These are phyloP conservation scores for Claviceps capensis DNA, from an alignment of 2,329 filamentous ascomycete species.

Conservation along the genomic window DNA sequence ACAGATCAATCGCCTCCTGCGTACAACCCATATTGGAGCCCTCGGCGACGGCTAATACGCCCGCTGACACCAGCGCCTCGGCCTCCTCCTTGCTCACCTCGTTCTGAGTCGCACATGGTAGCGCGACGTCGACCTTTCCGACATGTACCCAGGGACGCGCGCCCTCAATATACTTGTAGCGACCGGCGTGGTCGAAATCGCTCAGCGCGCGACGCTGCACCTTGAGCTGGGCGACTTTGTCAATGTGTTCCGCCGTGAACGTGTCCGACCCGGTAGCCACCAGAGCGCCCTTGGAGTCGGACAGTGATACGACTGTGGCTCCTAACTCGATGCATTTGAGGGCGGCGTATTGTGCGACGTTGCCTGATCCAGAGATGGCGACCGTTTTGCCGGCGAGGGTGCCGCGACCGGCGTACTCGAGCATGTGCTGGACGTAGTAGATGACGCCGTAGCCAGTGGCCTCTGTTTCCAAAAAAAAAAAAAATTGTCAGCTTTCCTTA, in stretches of 20 bases:
- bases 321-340: constrained; percentile 95
- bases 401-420: constrained; percentile 77
- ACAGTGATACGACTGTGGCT: constrained; percentile 81
- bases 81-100: constrained; percentile 91
- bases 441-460: constrained; percentile 93
- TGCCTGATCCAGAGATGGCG: constrained; percentile 90
- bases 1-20: constrained; percentile 84
- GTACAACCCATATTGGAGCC: constrained; percentile 99
- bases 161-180: constrained; percentile 77
- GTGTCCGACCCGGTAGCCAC: constrained; percentile 52
- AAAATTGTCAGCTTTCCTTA: background rate
- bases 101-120: constrained; percentile 93
- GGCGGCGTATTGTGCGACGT: constrained; percentile 94
- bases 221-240: constrained; percentile 73
- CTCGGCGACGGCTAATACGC: constrained; percentile 79
- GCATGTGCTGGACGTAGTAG: constrained; percentile 96
- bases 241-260: constrained; percentile 70
- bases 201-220: constrained; percentile 72
- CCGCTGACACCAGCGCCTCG: constrained; percentile 60
- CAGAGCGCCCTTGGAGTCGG: constrained; percentile 78
- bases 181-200: constrained; percentile 48
- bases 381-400: constrained; percentile 84
- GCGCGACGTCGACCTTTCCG: constrained; percentile 76
- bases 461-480: constrained; percentile 49
- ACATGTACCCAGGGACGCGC: constrained; percentile 87